phyloP scores from a whole-genome alignment of 2,329 filamentous ascomycete genomes.

The Coniochaeta sp. region DNA sequence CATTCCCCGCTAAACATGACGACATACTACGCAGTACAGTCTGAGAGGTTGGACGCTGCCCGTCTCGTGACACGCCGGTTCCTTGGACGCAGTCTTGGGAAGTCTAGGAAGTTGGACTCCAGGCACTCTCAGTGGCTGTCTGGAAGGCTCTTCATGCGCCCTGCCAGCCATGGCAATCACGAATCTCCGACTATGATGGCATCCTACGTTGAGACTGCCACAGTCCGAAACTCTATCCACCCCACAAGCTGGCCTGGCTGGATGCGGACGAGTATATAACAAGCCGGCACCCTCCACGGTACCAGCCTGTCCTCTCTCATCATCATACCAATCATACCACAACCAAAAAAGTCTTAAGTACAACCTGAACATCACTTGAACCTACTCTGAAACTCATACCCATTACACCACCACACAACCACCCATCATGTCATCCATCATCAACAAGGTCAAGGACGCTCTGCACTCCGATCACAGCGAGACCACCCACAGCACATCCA shows the following conservation, averaged over 20 bases:
- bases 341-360: neutral
- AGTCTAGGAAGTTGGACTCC: neutral
- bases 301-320: neutral
- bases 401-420: slow-evolving; percentile 5
- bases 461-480: slow-evolving; percentile 34
- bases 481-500: slow-evolving; percentile 6
- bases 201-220: neutral
- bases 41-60: neutral
- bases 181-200: neutral
- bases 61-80: neutral
- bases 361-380: neutral
- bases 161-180: neutral
- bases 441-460: slow-evolving; percentile 55
- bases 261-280: slow-evolving; percentile 6
- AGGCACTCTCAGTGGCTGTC: neutral
- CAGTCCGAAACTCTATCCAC: neutral
- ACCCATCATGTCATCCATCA: slow-evolving; percentile 42
- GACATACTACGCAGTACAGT: neutral
- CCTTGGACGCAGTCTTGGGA: neutral
- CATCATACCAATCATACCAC: slow-evolving; percentile 7
- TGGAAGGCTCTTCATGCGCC: neutral
- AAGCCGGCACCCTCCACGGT: slow-evolving; percentile 4
- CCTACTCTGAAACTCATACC: neutral
- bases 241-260: neutral
- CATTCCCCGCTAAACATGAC: neutral